A percentile compares a stretch with the other conserved stretches of the same genome.
phyloP scores from a whole-genome alignment of 2,329 filamentous ascomycete genomes.

The Clonostachys solani region DNA sequence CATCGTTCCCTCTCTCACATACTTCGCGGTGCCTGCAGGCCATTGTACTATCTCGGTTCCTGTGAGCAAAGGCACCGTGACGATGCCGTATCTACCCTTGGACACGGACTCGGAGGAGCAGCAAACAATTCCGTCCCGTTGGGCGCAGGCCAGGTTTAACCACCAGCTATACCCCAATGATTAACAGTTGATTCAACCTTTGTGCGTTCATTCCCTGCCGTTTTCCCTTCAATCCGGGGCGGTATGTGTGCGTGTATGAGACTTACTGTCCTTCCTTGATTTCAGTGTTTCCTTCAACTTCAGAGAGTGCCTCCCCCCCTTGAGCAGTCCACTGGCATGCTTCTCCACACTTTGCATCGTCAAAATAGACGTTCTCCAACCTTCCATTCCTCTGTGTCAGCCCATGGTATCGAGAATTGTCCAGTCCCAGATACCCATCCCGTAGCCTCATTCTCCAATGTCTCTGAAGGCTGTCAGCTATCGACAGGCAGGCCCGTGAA shows the following conservation, averaged over 20 bases:
- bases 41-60: slow-evolving; percentile 41
- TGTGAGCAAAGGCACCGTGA: slow-evolving; percentile 44
- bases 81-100: slow-evolving; percentile 37
- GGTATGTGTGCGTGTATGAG: too few species aligned
- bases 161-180: slow-evolving; percentile 44
- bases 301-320: slow-evolving; percentile 25
- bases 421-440: slow-evolving; percentile 38
- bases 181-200: slow-evolving; percentile 3
- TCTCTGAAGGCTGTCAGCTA: slow-evolving; percentile 32
- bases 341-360: slow-evolving; percentile 17
- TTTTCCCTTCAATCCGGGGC: background rate
- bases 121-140: slow-evolving; percentile 49
- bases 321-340: slow-evolving; percentile 30
- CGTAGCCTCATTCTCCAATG: slow-evolving; percentile 38
- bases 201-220: background rate
- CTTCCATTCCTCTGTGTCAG: slow-evolving; percentile 26
- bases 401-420: slow-evolving; percentile 31
- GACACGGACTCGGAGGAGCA: slow-evolving; percentile 38
- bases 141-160: slow-evolving; percentile 50
- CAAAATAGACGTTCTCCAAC: slow-evolving; percentile 35
- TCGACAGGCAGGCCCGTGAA: slow-evolving; percentile 24
- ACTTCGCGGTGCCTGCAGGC: slow-evolving; percentile 26
- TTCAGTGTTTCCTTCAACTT: slow-evolving; percentile 30
- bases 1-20: slow-evolving; percentile 36
- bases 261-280: slow-evolving; percentile 47